Percentiles rank a stretch among this genome's conserved stretches.
These are phyloP conservation scores for Diutina sp. DNA, from an alignment of 1,139 yeast species.

Conservation along the genomic window DNA sequence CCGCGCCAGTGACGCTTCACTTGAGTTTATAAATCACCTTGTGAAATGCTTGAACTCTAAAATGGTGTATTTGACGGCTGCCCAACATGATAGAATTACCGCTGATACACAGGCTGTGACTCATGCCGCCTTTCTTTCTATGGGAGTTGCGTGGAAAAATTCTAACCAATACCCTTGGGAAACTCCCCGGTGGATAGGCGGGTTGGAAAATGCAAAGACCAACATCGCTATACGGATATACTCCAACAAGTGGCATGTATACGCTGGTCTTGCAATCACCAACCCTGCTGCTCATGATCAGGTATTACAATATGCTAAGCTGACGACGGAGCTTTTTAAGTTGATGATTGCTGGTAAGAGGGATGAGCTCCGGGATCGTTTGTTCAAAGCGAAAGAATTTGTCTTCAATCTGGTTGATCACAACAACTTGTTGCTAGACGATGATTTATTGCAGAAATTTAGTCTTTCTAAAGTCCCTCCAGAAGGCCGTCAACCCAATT, in stretches of 20 bases:
- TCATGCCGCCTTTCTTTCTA: conserved; percentile 90
- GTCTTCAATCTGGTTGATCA: conserved; percentile 55
- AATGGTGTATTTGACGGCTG: conserved; percentile 64
- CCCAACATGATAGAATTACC: conserved; percentile 85
- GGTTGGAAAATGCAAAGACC: conserved; percentile 89
- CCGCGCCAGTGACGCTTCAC: conserved; percentile 43
- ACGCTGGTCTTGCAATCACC: conserved; percentile 92
- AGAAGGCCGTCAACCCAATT: conserved; percentile 62
- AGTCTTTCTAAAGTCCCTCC: conserved; percentile 71
- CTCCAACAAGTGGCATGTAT: conserved; percentile 95
- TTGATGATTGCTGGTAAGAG: conserved; percentile 64
- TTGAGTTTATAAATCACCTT: conserved; percentile 47
- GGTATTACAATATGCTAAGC: conserved; percentile 76
- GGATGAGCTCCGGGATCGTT: conserved; percentile 43
- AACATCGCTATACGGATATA: conserved; percentile 83
- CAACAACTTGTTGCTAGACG: conserved; percentile 60
- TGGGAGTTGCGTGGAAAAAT: conserved; percentile 95
- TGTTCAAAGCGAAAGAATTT: conserved; percentile 53
- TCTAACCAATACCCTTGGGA: conserved; percentile 88
- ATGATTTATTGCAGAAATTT: conserved; percentile 64
- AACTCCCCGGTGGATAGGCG: conserved; percentile 78
- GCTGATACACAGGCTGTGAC: conserved; percentile 99
- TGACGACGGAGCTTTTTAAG: conserved; percentile 72
- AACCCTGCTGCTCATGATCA: conserved; percentile 92
- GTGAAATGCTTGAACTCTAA: conserved; percentile 68